Conservation (phyloP, 768 basidiomycete genomes). For the Agaricus subrufescens region DNA sequence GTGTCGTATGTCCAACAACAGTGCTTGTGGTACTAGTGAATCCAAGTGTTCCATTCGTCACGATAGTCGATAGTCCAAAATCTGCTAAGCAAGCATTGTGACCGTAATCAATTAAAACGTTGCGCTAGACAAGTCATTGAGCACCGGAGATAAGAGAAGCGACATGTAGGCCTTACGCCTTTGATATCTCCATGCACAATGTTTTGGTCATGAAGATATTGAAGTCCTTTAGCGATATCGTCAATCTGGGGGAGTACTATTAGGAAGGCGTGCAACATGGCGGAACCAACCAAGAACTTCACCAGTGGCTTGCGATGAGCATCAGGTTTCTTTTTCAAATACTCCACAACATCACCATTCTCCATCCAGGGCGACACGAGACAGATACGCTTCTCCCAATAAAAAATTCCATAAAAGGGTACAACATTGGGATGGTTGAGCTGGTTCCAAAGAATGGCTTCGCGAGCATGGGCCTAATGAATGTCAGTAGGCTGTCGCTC, state of each 20-base stretch:
- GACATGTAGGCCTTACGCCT: not conserved
- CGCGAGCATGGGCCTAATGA: not conserved
- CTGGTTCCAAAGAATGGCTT: constrained; percentile 6
- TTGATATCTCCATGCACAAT: constrained; percentile 15
- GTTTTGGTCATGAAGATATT: constrained; percentile 11
- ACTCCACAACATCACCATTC: constrained; percentile 8
- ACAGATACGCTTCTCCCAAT: not conserved
- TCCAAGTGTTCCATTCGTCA: not conserved
- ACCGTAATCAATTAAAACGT: constrained; percentile 8
- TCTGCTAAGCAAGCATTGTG: not conserved
- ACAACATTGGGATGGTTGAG: constrained; percentile 3
- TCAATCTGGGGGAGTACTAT: constrained; percentile 18
- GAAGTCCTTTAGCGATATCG: constrained; percentile 7
- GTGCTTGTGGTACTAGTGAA: not conserved
- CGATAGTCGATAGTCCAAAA: constrained; percentile 9
- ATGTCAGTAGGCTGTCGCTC: constrained; percentile 16
- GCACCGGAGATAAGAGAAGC: not conserved
- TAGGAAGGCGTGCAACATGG: not conserved
- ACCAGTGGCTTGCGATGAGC: not conserved
- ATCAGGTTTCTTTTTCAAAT: constrained; percentile 2
- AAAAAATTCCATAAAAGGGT: constrained; percentile 8
- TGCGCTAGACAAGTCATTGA: not conserved
- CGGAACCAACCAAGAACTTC: not conserved
- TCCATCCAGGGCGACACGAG: constrained; percentile 14
- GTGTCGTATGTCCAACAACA: not conserved